phyloP scores from a whole-genome alignment of 2,329 filamentous ascomycete species.

The Phyllosticta citrichinensis region DNA sequence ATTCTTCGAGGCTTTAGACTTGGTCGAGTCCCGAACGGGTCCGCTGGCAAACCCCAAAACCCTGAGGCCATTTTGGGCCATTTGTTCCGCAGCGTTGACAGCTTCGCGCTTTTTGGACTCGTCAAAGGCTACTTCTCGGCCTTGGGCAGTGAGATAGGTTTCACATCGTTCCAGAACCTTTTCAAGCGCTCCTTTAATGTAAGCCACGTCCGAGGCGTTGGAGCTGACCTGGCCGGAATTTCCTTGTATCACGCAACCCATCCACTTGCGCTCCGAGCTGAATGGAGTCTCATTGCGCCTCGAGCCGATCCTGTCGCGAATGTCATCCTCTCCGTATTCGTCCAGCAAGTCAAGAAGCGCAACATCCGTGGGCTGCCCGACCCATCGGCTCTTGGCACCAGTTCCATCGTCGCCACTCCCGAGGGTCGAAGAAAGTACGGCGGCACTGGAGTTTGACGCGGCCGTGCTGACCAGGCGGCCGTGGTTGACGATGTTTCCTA shows the following conservation, averaged over 20 bases:
- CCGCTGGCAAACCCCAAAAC: slow-evolving; percentile 93
- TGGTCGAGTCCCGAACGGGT: slow-evolving; percentile 30
- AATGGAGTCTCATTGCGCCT: slow-evolving; percentile 84
- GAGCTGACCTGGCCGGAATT: slow-evolving; percentile 39
- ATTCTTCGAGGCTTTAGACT: slow-evolving; percentile 13
- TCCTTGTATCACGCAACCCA: slow-evolving; percentile 74
- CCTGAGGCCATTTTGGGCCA: slow-evolving; percentile 81
- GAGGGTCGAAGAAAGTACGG: slow-evolving; percentile 77
- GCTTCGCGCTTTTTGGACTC: slow-evolving; percentile 64
- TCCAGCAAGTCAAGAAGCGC: slow-evolving; percentile 93
- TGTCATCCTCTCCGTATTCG: slow-evolving; percentile 81
- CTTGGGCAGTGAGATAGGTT: slow-evolving; percentile 78
- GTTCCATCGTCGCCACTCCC: slow-evolving; percentile 42
- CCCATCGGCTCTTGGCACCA: slow-evolving; percentile 78
- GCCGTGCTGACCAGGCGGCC: slow-evolving; percentile 69
- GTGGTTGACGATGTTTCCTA: slow-evolving; percentile 96
- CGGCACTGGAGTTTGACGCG: slow-evolving; percentile 62
- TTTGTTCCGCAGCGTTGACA: slow-evolving; percentile 66
- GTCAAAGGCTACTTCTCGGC: slow-evolving; percentile 77
- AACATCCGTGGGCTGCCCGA: slow-evolving; percentile 93
- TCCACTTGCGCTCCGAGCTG: slow-evolving; percentile 97
- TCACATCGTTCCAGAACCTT: slow-evolving; percentile 78
- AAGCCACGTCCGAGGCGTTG: slow-evolving; percentile 67
- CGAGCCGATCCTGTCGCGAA: slow-evolving; percentile 73
- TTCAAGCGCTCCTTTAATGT: slow-evolving; percentile 92